Percentiles rank a stretch among this genome's conserved stretches.
Conservation (phyloP, 371 early-diverging fungal genomes). For the Rhizomucor pusillus region DNA sequence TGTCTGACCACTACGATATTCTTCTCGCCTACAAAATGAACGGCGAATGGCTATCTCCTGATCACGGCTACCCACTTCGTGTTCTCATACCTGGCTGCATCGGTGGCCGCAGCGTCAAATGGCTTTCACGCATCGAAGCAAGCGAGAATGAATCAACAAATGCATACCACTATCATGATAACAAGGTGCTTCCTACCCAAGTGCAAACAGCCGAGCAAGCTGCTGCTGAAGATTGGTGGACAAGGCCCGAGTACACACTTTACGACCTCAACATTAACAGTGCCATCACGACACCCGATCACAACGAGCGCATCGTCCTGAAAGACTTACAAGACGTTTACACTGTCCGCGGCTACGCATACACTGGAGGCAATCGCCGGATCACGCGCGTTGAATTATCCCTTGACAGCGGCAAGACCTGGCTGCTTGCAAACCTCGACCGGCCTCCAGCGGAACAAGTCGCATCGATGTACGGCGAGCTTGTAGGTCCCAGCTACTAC, state of each 20-base stretch:
- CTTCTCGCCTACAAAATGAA: conserved; percentile 90
- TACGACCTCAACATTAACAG: conserved; percentile 71
- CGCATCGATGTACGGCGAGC: conserved; percentile 10
- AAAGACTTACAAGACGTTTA: conserved; percentile 27
- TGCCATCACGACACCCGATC: conserved; percentile 50
- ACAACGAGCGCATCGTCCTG: conserved; percentile 33
- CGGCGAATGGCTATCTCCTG: conserved; percentile 68
- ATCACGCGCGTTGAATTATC: conserved; percentile 79
- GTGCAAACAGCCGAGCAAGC: conserved; percentile 48
- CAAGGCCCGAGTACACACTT: conserved; percentile 59
- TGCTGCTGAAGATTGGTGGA: conserved; percentile 54
- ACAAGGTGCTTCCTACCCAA: conserved; percentile 76
- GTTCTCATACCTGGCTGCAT: conserved; percentile 85
- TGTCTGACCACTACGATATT: conserved; percentile 72
- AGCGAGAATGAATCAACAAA: conserved; percentile 58
- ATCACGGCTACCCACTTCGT: conserved; percentile 83
- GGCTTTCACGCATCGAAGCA: conserved; percentile 64
- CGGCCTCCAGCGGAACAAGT: conserved; percentile 29
- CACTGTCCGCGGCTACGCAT: conserved; percentile 70
- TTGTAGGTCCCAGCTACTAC: conserved; percentile 19
- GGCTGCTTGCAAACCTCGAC: conserved; percentile 58
- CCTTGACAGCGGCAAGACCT: conserved; percentile 75
- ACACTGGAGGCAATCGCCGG: conserved; percentile 70
- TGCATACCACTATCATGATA: conserved; percentile 80
- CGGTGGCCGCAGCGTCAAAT: conserved; percentile 86